A percentile compares a stretch with the other conserved stretches of the same genome.
These are phyloP conservation scores for Micractinium conductrix DNA, from an alignment of 139 green algal species.

Conservation along the genomic window DNA sequence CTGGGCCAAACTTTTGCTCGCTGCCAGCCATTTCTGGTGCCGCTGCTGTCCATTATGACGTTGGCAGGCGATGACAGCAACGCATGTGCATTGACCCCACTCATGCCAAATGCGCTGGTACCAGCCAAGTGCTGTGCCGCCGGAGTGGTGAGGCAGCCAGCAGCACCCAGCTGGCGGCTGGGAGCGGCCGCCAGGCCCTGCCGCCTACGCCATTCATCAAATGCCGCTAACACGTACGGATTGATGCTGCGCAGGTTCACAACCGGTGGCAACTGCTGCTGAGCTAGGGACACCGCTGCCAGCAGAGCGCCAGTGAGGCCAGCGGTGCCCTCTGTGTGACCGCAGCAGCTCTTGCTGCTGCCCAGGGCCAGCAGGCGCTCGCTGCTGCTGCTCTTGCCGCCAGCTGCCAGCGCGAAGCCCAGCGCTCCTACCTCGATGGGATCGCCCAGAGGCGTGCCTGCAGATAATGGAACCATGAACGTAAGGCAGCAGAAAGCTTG, in stretches of 20 bases:
- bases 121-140: not conserved
- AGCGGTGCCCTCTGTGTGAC: conserved; percentile 67
- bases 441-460: conserved; percentile 52
- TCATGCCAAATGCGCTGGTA: conserved; percentile 54
- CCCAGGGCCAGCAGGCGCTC: conserved; percentile 1
- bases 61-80: conserved; percentile 18
- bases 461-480: too few species aligned
- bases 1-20: not conserved
- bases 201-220: conserved; percentile 1
- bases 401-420: not conserved
- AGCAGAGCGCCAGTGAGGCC: conserved; percentile 73
- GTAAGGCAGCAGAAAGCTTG: not conserved
- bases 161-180: conserved; percentile 3
- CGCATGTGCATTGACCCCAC: conserved; percentile 54
- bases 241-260: conserved; percentile 79
- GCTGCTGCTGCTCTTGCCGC: not conserved
- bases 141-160: not conserved
- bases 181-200: not conserved
- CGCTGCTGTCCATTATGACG: not conserved
- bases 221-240: conserved; percentile 52
- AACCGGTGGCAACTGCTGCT: conserved; percentile 19
- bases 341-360: conserved; percentile 58
- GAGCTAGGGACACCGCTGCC: conserved; percentile 34
- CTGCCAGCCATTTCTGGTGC: conserved; percentile 10
- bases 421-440: conserved; percentile 54